Base-by-base conservation (phyloP, 2,329 filamentous ascomycete species). In the Aspergillus sp. region DNA sequence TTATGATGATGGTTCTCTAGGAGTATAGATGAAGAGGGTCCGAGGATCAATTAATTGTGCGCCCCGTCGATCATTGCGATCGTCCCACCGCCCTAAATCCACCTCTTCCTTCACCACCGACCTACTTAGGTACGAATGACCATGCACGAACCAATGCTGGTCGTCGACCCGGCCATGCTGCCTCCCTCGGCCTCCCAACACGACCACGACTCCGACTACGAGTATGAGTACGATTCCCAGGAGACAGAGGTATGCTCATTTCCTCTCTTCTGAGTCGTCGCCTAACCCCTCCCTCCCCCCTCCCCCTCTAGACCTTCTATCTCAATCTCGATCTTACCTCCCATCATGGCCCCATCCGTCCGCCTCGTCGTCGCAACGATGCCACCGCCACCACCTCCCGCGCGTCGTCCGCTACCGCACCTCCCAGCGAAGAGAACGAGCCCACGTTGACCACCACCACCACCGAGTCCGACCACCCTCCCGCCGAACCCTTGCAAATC, bases 401-500 rank as follows among this genome's bases (percentile, higher is more conserved):
- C 40, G 29, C 49, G 20, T 19, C 53, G 10, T 38, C 50, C 42
- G 44, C 47, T 25, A 40, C 47, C 14, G 34, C 14, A 54, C 45
- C 55, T 10, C 45, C 54, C 13, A 45, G 48, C 38, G 57, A 60
- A 21, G 62, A 64, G 23, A 65, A 74, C 36, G 73, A 74, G 21
- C 64, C 68, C 44, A 66, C 71, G 53, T 65, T 72, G 44, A n/a
- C 34, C 34, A 17, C 16, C 11, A 71, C 74, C 45, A 73, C 71
- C 45, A 71, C 75, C 49, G 56, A 70, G 47, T 40, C 53, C 40
- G 58, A 58, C 46, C 54, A 53, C 36, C 53, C 55, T 43, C 53
- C 53, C 47, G 54, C 63, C 21, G 70, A 76, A 42, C 69, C 73
- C 44, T 82, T 96, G 5, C 91, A 96, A 65, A 86, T 97, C 47